Evolutionary conservation across 352 stramenopile genomes (phyloP), one percentile per base, ranked within the genome.

Genomic region (Globisporangium takayamanum): DNA sequence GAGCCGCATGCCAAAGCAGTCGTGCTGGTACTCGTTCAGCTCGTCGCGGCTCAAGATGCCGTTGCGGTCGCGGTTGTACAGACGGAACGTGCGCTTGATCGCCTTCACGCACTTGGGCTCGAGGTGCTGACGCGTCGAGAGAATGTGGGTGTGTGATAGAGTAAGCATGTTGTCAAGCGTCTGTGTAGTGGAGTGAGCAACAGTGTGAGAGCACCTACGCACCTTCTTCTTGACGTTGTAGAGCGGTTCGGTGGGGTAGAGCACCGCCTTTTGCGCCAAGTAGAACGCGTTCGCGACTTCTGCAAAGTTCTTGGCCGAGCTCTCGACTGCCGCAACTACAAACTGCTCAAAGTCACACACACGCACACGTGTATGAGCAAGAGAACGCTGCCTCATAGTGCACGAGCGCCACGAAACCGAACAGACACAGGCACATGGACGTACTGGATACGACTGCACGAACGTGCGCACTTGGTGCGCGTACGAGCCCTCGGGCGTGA

Each of bases 241-340:
- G 28, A 96, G 70, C n/a, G 88, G 88, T 25, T 87, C 76, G 22
- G 94, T 76, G 3, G 88, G 88, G 63, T 96, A 96, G 12, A 96
- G 44, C n/a, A 96, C 88, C 5, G 87, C 84, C 60, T 95, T 94
- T 55, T 95, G 86, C 3, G 88, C 88, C 41, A 92, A 74, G 69
- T 90, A 90, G 62, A 96, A 96, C 7, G 88, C 86, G 58, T 92
- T 84, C 3, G 84, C 82, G 25, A 96, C 85, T 55, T 96, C 84
- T 1, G 87, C 85, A 67, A 95, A 92, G 64, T 92, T 91, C 56
- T 91, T 89, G 11, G 88, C 81, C 41, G 88, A 96, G 72, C 88
- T 95, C 63, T 92, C 83, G 50, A 90, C 75, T 25, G 79, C 83
- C 18, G 74, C 85, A 26, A 95, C 84, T 12, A 93, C 79, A 70